These are phyloP conservation scores for Rubus parviflorus DNA, from an alignment of 306 rosid genomes.

Conservation along the genomic window DNA sequence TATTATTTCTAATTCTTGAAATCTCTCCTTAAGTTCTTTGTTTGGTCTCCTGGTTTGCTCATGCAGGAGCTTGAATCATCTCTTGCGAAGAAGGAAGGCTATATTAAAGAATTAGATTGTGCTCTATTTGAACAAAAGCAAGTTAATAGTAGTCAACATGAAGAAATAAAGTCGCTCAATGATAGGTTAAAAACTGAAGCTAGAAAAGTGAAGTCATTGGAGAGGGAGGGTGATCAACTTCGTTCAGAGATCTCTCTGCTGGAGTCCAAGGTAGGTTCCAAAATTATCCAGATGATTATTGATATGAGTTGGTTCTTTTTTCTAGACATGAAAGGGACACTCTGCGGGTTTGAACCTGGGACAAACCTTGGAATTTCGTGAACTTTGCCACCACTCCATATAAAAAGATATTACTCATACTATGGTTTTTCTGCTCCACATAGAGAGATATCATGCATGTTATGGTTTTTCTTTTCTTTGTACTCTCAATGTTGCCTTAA, in stretches of 20 bases:
- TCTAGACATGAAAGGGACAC: background rate
- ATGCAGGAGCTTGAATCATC: constrained; percentile 73
- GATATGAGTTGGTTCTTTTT: background rate
- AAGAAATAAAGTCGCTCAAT: constrained; percentile 70
- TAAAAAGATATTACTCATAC: background rate
- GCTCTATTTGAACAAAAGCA: constrained; percentile 57
- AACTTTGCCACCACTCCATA: background rate
- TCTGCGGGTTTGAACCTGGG: background rate
- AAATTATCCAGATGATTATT: constrained; percentile 18
- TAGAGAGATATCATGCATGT: too few species aligned
- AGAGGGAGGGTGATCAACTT: constrained; percentile 79
- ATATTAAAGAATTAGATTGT: constrained; percentile 64
- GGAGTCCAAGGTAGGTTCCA: constrained; percentile 82
- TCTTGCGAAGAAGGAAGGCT: constrained; percentile 61
- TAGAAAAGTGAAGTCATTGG: constrained; percentile 70
- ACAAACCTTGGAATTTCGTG: background rate
- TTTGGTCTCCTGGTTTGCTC: constrained; percentile 34
- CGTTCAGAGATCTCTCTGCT: constrained; percentile 79
- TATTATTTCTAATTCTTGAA: background rate
- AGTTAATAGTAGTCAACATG: constrained; percentile 53
- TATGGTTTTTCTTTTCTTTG: background rate
- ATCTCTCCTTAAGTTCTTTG: constrained; percentile 24
- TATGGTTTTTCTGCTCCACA: background rate
- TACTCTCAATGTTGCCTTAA: background rate
- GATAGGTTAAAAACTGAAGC: constrained; percentile 65